Base-by-base conservation (phyloP, 2,329 filamentous ascomycete genomes). In the Calonectria naviculata region DNA sequence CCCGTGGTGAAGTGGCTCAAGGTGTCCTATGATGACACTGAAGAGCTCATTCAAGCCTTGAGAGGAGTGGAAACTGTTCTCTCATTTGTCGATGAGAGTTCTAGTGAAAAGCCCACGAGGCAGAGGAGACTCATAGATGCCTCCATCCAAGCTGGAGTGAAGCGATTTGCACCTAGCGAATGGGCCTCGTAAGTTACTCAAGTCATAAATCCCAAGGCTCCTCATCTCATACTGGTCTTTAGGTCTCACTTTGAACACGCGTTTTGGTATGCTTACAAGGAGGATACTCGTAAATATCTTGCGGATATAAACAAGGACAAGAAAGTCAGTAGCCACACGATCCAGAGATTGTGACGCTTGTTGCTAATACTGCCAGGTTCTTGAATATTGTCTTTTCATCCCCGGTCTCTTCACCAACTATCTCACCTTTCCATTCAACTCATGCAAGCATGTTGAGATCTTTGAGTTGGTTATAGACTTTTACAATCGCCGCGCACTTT, bases 161-260 rank as follows among this genome's bases (percentile, higher is more conserved):
- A 90, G 75, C 85, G 89, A 6, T 91, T 91, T 81, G 83, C 92
- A 15, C 89, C 90, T 1, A 89, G 89, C 41, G 92, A 93, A 73
- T 93, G 87, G 72, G 81, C 78, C 26, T 81, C 80, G 86, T 87
- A 70, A 79, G 77, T 68, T 0, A 44, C 0, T 1, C 15, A 13
- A 7, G 2, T 4, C 0, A 1, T 5, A 2, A n/a, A 1, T 2
- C 1, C 0, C 1, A 10, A 1, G 5, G 1, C 4, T 9, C 9
- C 0, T 21, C 0, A 26, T 21, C 62, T 76, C 0, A 76, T 21
- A 2, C 3, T 7, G 8, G 2, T 10, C 0, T 0, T 0, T 4
- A 77, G 75, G 15, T 65, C 73, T 1, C 49, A 58, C 1, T 61
- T 77, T 10, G 70, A 76, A 2, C 24, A 74, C 5, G 10, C 73